A percentile compares a stretch with the other conserved stretches of the same genome.
Evolutionary conservation across 163 green algal genomes (phyloP).

Genomic region (Picocystis sp.): DNA sequence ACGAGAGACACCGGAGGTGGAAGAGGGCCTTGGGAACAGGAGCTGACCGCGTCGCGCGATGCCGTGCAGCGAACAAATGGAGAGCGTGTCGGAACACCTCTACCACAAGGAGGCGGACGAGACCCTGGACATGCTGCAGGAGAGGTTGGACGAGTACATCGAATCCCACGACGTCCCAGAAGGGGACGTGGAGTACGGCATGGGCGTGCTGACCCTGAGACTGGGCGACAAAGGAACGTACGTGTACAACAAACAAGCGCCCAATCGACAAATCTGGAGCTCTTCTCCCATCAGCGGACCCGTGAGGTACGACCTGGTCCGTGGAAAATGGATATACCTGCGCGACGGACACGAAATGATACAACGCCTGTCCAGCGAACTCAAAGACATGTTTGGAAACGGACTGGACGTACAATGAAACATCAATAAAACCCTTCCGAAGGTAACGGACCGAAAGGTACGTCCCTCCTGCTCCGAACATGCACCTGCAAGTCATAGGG

Average conservation of each 20-base stretch:
- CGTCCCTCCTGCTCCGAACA: too few relatives aligned
- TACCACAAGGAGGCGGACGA: slow-evolving; percentile 45
- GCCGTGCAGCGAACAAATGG: not conserved
- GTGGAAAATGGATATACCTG: slow-evolving; percentile 54
- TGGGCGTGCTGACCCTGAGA: not conserved
- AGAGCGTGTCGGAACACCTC: slow-evolving; percentile 23
- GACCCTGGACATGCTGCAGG: slow-evolving; percentile 38
- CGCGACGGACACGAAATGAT: slow-evolving; percentile 40
- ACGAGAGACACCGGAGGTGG: too few relatives aligned
- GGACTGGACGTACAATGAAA: too few relatives aligned
- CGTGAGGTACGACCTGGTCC: slow-evolving; percentile 21
- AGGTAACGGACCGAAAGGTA: too few relatives aligned
- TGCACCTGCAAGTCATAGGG: too few relatives aligned
- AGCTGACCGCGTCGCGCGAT: too few relatives aligned
- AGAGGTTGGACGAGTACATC: slow-evolving; percentile 41
- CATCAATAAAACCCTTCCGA: too few relatives aligned
- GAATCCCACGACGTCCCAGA: slow-evolving; percentile 1
- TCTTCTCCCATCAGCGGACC: slow-evolving; percentile 67
- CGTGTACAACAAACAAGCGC: slow-evolving; percentile 94
- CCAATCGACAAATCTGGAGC: slow-evolving; percentile 92
- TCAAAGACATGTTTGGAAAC: too few relatives aligned
- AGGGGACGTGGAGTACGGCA: not conserved
- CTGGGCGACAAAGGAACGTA: slow-evolving; percentile 57
- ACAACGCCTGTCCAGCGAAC: too few relatives aligned
- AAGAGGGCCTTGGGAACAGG: too few relatives aligned